These are phyloP conservation scores for Podospora appendiculata DNA, from an alignment of 495 filamentous ascomycete species.

Conservation along the genomic window DNA sequence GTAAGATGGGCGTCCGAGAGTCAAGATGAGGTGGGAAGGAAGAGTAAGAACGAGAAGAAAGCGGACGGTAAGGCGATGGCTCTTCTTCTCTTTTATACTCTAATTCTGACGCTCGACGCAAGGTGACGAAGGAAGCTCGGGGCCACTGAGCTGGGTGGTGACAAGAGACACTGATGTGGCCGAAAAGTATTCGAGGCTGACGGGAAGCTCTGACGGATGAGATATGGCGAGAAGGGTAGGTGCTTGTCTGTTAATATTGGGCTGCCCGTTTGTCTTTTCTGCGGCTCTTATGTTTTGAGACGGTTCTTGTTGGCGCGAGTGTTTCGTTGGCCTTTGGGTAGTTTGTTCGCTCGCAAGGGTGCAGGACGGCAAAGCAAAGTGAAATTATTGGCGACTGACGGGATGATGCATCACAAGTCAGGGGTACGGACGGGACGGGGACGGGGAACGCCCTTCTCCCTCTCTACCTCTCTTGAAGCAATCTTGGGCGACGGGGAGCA, in stretches of 20 bases:
- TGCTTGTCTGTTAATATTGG: neutral
- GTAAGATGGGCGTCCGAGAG: too few relatives aligned
- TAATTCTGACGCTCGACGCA: neutral
- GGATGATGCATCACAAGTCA: slow-evolving; percentile 35
- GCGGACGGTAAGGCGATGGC: neutral
- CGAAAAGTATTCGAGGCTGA: slow-evolving; percentile 30
- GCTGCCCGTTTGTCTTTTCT: neutral
- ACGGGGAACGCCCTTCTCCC: neutral
- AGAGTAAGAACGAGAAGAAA: neutral
- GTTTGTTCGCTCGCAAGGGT: slow-evolving; percentile 36
- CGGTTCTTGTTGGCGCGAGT: neutral
- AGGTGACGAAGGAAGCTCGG: neutral
- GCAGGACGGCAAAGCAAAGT: slow-evolving; percentile 30
- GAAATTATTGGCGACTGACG: slow-evolving; percentile 31
- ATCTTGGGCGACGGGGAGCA: neutral
- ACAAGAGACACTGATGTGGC: slow-evolving; percentile 27
- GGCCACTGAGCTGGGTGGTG: neutral
- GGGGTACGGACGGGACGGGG: slow-evolving; percentile 2
- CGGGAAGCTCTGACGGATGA: neutral
- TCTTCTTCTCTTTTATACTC: slow-evolving; percentile 8
- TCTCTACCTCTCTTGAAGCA: neutral
- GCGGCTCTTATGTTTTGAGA: neutral
- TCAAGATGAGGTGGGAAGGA: neutral
- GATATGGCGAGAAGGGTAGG: neutral
- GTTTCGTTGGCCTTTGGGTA: neutral